Conservation (phyloP, 192 early-diverging fungal genomes). For the Backusella morwellensis region DNA sequence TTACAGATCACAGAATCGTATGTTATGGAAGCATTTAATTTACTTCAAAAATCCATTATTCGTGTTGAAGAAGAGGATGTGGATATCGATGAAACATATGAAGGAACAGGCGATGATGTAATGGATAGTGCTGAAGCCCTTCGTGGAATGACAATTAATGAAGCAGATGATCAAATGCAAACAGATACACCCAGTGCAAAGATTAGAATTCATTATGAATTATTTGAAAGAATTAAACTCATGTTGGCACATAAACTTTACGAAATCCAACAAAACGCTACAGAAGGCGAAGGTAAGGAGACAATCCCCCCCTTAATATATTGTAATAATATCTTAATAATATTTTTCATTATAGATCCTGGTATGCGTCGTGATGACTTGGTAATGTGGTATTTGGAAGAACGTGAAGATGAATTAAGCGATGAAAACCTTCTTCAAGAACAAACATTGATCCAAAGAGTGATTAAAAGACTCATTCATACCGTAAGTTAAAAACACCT, state of each 20-base stretch:
- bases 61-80: conserved; percentile 78
- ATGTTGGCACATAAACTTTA: conserved; percentile 50
- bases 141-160: conserved; percentile 17
- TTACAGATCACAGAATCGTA: conserved; percentile 63
- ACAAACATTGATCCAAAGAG: conserved; percentile 63
- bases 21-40: conserved; percentile 81
- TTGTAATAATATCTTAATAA: not conserved
- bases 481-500: conserved; percentile 42
- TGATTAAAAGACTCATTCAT: conserved; percentile 64
- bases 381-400: conserved; percentile 72
- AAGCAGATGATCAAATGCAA: conserved; percentile 29
- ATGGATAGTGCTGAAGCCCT: conserved; percentile 33
- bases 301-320: not conserved
- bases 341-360: conserved; percentile 19
- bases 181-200: conserved; percentile 27
- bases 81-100: conserved; percentile 55
- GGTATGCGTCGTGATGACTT: conserved; percentile 56
- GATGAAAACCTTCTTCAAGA: conserved; percentile 55
- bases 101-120: conserved; percentile 25
- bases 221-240: conserved; percentile 51
- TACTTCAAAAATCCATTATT: conserved; percentile 89
- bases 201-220: conserved; percentile 61
- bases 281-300: conserved; percentile 7
- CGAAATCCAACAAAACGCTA: conserved; percentile 27
- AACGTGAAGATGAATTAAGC: conserved; percentile 60